A percentile compares a stretch with the other conserved stretches of the same genome.
Evolutionary conservation across 805 yeast species (phyloP).

Genomic region (Cyberlindnera euphorbiae): DNA sequence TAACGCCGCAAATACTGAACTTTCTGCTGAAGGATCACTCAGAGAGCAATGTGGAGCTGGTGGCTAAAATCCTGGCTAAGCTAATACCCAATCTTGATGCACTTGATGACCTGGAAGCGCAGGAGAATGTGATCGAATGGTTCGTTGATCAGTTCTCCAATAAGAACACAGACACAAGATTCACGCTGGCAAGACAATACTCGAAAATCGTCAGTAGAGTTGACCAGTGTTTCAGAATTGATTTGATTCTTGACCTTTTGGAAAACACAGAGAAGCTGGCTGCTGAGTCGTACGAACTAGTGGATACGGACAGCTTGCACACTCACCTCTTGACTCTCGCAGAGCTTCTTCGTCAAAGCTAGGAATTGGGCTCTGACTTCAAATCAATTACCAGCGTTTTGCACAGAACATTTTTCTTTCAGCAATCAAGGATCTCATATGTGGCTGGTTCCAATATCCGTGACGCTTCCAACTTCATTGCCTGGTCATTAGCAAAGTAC

Average conservation of each 20-base stretch:
- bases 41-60: constrained; percentile 10
- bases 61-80: constrained; percentile 24
- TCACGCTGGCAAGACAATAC: constrained; percentile 61
- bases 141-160: constrained; percentile 41
- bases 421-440: constrained; percentile 47
- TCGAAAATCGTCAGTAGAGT: constrained; percentile 40
- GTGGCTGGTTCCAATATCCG: constrained; percentile 65
- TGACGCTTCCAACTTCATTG: constrained; percentile 78
- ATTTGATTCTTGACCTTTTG: constrained; percentile 30
- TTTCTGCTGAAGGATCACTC: not conserved
- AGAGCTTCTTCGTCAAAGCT: constrained; percentile 24
- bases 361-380: constrained; percentile 6
- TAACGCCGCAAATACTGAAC: not conserved
- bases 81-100: constrained; percentile 13
- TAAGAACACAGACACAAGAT: constrained; percentile 53
- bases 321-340: constrained; percentile 32
- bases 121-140: constrained; percentile 47
- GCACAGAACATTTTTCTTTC: constrained; percentile 47
- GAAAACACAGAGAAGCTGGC: constrained; percentile 25
- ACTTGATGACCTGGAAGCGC: constrained; percentile 18
- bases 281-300: constrained; percentile 27
- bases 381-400: constrained; percentile 33
- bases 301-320: constrained; percentile 31
- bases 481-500: constrained; percentile 69
- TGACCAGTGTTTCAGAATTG: constrained; percentile 35